Conservation (phyloP, 768 basidiomycete genomes). For the Lentinula sp. region DNA sequence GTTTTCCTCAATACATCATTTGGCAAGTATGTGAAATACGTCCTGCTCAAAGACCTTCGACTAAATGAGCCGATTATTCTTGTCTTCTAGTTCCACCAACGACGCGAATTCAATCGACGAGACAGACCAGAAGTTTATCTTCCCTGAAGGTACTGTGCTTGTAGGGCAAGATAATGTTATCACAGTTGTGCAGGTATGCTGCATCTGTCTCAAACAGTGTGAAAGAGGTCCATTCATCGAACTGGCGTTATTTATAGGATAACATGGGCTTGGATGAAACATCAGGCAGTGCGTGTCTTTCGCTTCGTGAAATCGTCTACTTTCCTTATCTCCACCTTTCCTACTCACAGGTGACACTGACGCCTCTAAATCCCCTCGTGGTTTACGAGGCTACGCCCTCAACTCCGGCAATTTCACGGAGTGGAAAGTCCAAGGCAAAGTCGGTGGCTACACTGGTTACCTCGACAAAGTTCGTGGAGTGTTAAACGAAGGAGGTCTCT, state of each 20-base stretch:
- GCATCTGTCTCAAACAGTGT: no score
- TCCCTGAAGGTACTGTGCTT: slow-evolving; percentile 40
- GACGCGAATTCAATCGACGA: slow-evolving; percentile 55
- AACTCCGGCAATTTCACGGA: slow-evolving; percentile 29
- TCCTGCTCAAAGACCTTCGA: slow-evolving; percentile 23
- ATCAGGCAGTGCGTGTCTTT: slow-evolving; percentile 11
- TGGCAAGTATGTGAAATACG: slow-evolving; percentile 38
- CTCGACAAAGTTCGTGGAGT: slow-evolving; percentile 45
- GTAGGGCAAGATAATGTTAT: slow-evolving; percentile 44
- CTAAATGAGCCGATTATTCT: background rate
- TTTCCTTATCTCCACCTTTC: background rate
- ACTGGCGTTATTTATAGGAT: slow-evolving; percentile 26
- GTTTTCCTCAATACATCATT: slow-evolving; percentile 49
- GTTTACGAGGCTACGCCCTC: slow-evolving; percentile 49
- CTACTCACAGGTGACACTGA: slow-evolving; percentile 18
- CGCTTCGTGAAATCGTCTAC: background rate
- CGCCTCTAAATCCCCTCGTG: slow-evolving; percentile 49
- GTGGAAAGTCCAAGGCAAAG: slow-evolving; percentile 49
- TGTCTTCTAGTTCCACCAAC: slow-evolving; percentile 53
- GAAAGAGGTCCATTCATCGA: no score
- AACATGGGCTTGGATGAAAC: slow-evolving; percentile 55
- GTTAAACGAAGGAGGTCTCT: slow-evolving; percentile 44
- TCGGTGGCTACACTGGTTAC: slow-evolving; percentile 34
- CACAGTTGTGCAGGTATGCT: slow-evolving; percentile 40
- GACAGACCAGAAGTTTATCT: slow-evolving; percentile 45